phyloP scores from a whole-genome alignment of 768 basidiomycete genomes.

The Lactifluus echinatus region DNA sequence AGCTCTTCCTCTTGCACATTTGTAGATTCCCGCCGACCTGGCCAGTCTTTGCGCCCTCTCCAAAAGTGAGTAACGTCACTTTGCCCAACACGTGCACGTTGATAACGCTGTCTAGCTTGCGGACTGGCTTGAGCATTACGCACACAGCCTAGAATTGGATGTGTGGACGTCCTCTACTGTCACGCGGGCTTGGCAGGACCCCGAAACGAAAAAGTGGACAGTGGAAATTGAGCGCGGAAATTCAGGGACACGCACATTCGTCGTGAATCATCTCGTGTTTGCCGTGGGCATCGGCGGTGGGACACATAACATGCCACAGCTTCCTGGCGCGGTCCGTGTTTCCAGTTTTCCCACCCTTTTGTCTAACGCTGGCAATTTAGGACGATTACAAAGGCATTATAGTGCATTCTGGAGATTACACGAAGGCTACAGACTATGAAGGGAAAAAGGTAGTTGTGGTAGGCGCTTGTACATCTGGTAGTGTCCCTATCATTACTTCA shows the following conservation, averaged over 20 bases:
- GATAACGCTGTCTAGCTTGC: conserved; percentile 38
- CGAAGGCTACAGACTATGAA: conserved; percentile 24
- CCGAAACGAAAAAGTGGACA: conserved; percentile 19
- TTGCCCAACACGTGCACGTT: not conserved
- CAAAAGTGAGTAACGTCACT: conserved; percentile 21
- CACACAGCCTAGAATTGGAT: conserved; percentile 49
- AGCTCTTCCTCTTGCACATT: too few species aligned
- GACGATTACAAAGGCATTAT: conserved; percentile 29
- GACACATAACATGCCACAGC: conserved; percentile 26
- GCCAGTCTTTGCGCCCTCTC: conserved; percentile 26
- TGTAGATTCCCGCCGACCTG: conserved; percentile 30
- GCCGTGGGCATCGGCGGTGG: conserved; percentile 30
- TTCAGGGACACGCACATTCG: conserved; percentile 5
- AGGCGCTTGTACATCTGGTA: conserved; percentile 29
- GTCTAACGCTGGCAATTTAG: conserved; percentile 1
- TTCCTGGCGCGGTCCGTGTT: conserved; percentile 17
- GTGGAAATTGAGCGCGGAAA: conserved; percentile 15
- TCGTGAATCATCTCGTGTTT: conserved; percentile 27
- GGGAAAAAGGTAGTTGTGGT: conserved; percentile 37
- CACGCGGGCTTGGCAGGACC: conserved; percentile 15
- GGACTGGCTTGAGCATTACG: conserved; percentile 61
- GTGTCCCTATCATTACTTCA: not conserved
- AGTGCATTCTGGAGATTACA: conserved; percentile 28
- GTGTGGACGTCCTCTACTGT: conserved; percentile 44
- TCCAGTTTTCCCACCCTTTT: not conserved